Evolutionary conservation across 768 basidiomycete genomes (phyloP).

Genomic region (Krasilnikovozyma curviuscula): DNA sequence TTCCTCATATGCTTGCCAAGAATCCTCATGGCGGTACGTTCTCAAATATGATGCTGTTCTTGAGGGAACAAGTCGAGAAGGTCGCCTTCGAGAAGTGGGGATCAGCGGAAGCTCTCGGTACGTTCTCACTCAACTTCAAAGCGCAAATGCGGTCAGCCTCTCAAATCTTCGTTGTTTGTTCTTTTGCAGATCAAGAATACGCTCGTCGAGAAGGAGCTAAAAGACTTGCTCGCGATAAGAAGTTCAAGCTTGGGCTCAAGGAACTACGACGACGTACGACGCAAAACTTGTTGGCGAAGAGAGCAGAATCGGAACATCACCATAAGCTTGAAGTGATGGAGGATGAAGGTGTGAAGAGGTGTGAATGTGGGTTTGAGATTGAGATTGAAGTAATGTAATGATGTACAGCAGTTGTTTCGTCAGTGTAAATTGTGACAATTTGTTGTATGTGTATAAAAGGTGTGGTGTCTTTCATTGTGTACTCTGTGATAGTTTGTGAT

Average conservation of each 20-base stretch:
- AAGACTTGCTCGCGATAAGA: slow-evolving; percentile 75
- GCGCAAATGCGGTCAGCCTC: too few relatives aligned
- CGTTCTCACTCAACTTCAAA: too few relatives aligned
- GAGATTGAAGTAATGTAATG: slow-evolving; percentile 62
- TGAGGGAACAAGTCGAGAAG: slow-evolving; percentile 55
- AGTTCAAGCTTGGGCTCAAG: slow-evolving; percentile 75
- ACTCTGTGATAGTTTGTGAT: too few relatives aligned
- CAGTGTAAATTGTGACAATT: too few relatives aligned
- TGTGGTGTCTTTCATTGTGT: too few relatives aligned
- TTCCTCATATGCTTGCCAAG: slow-evolving; percentile 82
- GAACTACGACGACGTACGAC: slow-evolving; percentile 68
- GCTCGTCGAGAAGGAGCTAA: slow-evolving; percentile 58
- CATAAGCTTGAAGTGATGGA: slow-evolving; percentile 56
- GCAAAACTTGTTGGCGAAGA: slow-evolving; percentile 72
- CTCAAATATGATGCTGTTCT: slow-evolving; percentile 97
- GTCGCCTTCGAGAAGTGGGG: slow-evolving; percentile 99
- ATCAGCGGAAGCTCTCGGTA: slow-evolving; percentile 70
- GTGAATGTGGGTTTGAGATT: slow-evolving; percentile 78
- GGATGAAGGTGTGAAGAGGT: slow-evolving; percentile 41
- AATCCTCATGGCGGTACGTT: slow-evolving; percentile 91
- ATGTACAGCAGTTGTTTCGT: neutral
- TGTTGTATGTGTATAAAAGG: too few relatives aligned
- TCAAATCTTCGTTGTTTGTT: too few relatives aligned
- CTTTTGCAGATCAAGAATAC: slow-evolving; percentile 74
- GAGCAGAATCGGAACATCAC: slow-evolving; percentile 69